Base-by-base conservation (phyloP, 805 yeast genomes). In the Wickerhamomyces ciferrii region DNA sequence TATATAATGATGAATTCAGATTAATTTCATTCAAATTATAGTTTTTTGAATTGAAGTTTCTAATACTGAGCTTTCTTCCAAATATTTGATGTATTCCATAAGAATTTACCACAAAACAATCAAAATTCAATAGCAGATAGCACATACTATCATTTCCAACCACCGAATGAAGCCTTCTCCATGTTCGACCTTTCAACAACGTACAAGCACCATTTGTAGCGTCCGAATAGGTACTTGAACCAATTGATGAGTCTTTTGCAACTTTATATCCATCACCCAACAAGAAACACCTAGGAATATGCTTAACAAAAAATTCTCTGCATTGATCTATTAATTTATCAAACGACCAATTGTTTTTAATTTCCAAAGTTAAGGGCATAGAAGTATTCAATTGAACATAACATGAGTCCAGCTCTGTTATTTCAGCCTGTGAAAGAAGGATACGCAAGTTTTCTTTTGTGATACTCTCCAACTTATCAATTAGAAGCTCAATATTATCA, bases 1-100 rank as follows among this genome's bases (percentile, higher is more conserved):
- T 53, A 42, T 54, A 55, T 21, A 58, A 42, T 3, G 50, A 53
- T 3, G 29, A 32, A 24, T 50, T 48, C 20, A 55, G 41, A 20
- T 42, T 42, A 31, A 53, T 41, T 10, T 14, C 13, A 19, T 27
- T 19, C 25, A 38, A 8, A 18, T 4, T 11, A 38, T 24, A 4
- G 4, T 9, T 37, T 37, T 9, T 37, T 37, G 39, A 18, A 15
- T 7, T 3, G 21, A 7, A 37, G 4, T 14, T 9, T 10, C 7
- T 17, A 7, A 13, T 32, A 32, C 13, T 4, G 8, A 37, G 11
- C 9, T 10, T 37, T 37, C 14, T 37, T 11, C 39, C 39, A 14
- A 20, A 37, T 3, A 37, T 4, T 7, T 37, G 39, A 14, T 10
- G 13, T 4, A 21, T 20, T 2, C 25, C 25, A 11, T 7, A 20